Percentiles rank a stretch among this genome's conserved stretches.
Conservation (phyloP, 2,329 filamentous ascomycete species). For the Colletotrichum eleusines region DNA sequence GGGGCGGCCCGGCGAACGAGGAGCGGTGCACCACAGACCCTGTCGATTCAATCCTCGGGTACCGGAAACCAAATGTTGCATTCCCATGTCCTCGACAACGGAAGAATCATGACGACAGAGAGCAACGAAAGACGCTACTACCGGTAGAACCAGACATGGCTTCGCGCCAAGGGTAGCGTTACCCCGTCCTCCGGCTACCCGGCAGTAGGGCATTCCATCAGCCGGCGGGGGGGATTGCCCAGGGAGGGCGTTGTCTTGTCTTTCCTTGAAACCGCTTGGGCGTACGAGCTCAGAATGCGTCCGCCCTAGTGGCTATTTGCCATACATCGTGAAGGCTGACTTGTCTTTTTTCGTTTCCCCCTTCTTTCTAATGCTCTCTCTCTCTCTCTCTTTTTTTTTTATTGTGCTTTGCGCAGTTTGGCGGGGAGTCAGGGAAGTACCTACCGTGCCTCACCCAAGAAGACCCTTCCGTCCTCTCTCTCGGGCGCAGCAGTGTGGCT, state of each 20-base stretch:
- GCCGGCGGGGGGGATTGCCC: not conserved
- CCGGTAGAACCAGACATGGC: slow-evolving; percentile 3
- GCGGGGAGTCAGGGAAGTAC: slow-evolving; percentile 14
- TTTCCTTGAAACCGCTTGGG: slow-evolving; percentile 8
- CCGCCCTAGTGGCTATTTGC: not conserved
- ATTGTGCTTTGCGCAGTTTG: not conserved
- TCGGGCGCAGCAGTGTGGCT: slow-evolving; percentile 30
- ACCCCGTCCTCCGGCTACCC: not conserved
- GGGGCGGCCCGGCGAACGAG: not conserved
- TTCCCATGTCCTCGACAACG: not conserved
- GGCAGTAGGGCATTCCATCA: slow-evolving; percentile 23
- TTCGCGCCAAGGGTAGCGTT: slow-evolving; percentile 19
- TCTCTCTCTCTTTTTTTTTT: not conserved
- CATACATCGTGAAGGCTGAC: not conserved
- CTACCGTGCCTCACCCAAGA: slow-evolving; percentile 4
- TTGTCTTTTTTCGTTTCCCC: not conserved
- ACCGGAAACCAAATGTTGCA: not conserved
- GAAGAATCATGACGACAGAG: slow-evolving; percentile 9
- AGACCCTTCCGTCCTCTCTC: not conserved
- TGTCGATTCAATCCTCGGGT: not conserved
- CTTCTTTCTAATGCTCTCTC: not conserved
- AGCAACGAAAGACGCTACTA: not conserved
- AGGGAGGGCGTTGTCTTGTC: slow-evolving; percentile 2
- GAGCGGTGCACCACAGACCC: not conserved
- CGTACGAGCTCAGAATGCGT: slow-evolving; percentile 12